These are phyloP conservation scores for Termitomyces titanicus DNA, from an alignment of 768 basidiomycete genomes.

Conservation along the genomic window DNA sequence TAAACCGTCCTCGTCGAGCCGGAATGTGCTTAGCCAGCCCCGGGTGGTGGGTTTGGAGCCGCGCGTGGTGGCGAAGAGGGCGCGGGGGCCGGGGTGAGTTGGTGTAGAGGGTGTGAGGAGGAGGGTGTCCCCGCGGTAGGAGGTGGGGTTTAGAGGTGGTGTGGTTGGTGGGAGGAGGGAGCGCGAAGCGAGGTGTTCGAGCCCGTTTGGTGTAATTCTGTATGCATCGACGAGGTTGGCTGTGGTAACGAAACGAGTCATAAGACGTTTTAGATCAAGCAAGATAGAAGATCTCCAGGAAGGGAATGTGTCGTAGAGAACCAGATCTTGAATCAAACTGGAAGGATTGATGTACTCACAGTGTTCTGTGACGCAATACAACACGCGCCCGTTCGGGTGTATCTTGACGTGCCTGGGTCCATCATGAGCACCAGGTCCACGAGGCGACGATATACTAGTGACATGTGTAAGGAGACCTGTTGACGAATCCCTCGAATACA, in stretches of 20 bases:
- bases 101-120: conserved; percentile 36
- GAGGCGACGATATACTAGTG: conserved; percentile 35
- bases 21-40: conserved; percentile 43
- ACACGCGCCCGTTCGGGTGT: conserved; percentile 45
- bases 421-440: conserved; percentile 32
- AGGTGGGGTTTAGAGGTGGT: conserved; percentile 1
- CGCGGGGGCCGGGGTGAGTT: conserved; percentile 29
- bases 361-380: conserved; percentile 54
- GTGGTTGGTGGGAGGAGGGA: conserved; percentile 26
- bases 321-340: no score
- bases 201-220: conserved; percentile 27
- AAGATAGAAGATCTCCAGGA: no score
- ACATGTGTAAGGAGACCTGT: conserved; percentile 34
- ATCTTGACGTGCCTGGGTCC: conserved; percentile 52
- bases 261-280: neutral
- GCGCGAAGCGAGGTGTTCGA: conserved; percentile 27
- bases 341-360: no score
- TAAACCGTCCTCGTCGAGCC: conserved; percentile 25
- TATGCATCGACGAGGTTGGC: conserved; percentile 47
- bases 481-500: conserved; percentile 36
- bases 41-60: conserved; percentile 29
- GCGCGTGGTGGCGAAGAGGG: conserved; percentile 46
- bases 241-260: no score
- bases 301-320: no score
- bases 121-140: conserved; percentile 45